Base-by-base conservation (phyloP, 2,329 filamentous ascomycete species). In the Trichoderma gracile region DNA sequence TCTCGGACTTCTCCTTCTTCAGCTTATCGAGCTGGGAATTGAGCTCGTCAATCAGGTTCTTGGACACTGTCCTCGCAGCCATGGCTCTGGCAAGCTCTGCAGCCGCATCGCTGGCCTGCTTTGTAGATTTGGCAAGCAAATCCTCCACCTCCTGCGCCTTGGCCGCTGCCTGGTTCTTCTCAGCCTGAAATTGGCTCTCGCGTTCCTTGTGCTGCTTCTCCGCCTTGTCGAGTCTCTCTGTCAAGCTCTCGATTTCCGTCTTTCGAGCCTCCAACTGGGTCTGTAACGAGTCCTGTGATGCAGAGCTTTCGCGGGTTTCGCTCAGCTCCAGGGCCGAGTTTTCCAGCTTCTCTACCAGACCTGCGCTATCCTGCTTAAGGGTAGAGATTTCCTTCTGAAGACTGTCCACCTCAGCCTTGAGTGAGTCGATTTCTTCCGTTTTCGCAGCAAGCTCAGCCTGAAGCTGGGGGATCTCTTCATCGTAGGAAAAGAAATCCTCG, bases 401-500 rank as follows among this genome's bases (percentile, higher is more conserved):
- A 1, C 79, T 82, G 21, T 84, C 81, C 30, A 96, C 86, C 70
- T 95, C 87, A 3, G 80, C 77, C 69, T 89, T 88, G 15, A 98
- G 84, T 52, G 82, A 84, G 59, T 87, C 84, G 43, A 95, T 86
- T 75, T 94, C 88, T 47, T 86, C 84, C 12, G 88, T 80, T 71
- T 90, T 91, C 64, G 88, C 84, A 58, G 87, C 82, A 3, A 95
- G 76, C 69, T 95, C 89, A 1, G 85, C 82, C 71, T 96, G 89
- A n/a, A 97, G 78, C 61, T 91, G 86, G 3, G 91, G 90, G 15
- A 96, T 82, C 76, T 98, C 94, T 57, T 89, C 89, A 65, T 98
- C 93, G 70, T 93, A 96, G 0, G 93, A 97, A 77, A 97, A 97
- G 77, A 97, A 90, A 55, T 96, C 91, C 68, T 93, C 90, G 19